phyloP scores from a whole-genome alignment of 768 basidiomycete species.

The Harrya chromipes region DNA sequence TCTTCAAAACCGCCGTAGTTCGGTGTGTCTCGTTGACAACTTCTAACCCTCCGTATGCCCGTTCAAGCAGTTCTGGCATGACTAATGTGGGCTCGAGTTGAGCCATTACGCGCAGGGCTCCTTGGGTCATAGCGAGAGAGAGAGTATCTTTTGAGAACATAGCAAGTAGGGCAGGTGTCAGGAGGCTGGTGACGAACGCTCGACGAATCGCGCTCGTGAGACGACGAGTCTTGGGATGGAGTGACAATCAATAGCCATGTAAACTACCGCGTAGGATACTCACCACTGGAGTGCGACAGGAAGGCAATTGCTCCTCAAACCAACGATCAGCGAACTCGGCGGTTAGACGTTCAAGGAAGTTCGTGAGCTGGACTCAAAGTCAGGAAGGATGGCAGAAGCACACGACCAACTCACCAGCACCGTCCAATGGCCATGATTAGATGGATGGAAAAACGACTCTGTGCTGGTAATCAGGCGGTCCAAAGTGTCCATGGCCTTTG shows the following conservation, averaged over 20 bases:
- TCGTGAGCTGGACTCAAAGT: slow-evolving; percentile 52
- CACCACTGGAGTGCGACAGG: slow-evolving; percentile 79
- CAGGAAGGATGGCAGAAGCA: slow-evolving; percentile 1
- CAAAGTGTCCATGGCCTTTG: slow-evolving; percentile 82
- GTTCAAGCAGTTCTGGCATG: slow-evolving; percentile 88
- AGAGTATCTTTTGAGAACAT: slow-evolving; percentile 88
- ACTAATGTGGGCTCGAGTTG: slow-evolving; percentile 79
- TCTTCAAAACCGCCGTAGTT: slow-evolving; percentile 86
- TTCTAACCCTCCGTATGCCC: slow-evolving; percentile 90
- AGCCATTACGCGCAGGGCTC: slow-evolving; percentile 72
- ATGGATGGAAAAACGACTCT: slow-evolving; percentile 94
- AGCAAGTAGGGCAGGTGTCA: slow-evolving; percentile 84
- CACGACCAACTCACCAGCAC: slow-evolving; percentile 18
- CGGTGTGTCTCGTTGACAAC: slow-evolving; percentile 93
- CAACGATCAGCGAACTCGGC: slow-evolving; percentile 78
- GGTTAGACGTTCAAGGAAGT: slow-evolving; percentile 75
- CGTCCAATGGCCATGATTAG: slow-evolving; percentile 87
- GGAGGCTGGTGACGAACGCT: slow-evolving; percentile 75
- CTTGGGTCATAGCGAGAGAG: slow-evolving; percentile 79
- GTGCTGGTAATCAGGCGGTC: slow-evolving; percentile 87
- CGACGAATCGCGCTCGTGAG: slow-evolving; percentile 79
- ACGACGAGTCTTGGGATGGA: slow-evolving; percentile 53
- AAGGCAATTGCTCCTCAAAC: slow-evolving; percentile 70
- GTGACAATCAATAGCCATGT: neutral
- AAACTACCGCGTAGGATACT: neutral